phyloP scores from a whole-genome alignment of 345 rosid species.

The Salix caprea region DNA sequence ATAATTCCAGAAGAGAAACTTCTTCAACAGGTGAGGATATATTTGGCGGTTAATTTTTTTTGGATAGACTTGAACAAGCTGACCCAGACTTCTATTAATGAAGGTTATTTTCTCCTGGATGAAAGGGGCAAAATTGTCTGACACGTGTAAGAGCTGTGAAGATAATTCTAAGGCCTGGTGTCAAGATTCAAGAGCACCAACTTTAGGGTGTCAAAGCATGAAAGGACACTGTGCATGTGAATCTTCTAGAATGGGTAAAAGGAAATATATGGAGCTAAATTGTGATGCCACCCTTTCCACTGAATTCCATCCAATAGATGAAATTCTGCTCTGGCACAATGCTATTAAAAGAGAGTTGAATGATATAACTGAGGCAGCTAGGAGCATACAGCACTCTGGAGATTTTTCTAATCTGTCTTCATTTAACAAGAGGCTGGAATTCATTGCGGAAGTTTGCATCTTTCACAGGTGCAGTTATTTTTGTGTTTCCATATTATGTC shows the following conservation, averaged over 20 bases:
- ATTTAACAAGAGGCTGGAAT: constrained; percentile 52
- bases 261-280: constrained; percentile 41
- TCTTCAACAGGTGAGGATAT: constrained; percentile 51
- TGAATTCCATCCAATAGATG: constrained; percentile 44
- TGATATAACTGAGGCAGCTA: constrained; percentile 50
- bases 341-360: constrained; percentile 48
- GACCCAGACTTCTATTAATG: constrained; percentile 25
- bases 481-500: not conserved
- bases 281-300: constrained; percentile 23
- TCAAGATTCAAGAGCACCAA: constrained; percentile 17
- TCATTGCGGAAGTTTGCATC: constrained; percentile 63
- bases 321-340: constrained; percentile 59
- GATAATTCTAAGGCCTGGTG: constrained; percentile 15
- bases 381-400: constrained; percentile 43
- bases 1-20: constrained; percentile 65
- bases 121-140: constrained; percentile 36
- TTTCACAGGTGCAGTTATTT: constrained; percentile 46
- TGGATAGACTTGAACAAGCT: constrained; percentile 3
- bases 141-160: constrained; percentile 21
- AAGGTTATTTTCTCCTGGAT: constrained; percentile 56
- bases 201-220: constrained; percentile 15
- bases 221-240: constrained; percentile 35
- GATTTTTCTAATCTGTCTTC: constrained; percentile 48
- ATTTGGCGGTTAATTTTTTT: not conserved
- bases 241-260: constrained; percentile 38